Evolutionary conservation across 805 yeast species (phyloP).

Genomic region (Teunomyces pallodes): DNA sequence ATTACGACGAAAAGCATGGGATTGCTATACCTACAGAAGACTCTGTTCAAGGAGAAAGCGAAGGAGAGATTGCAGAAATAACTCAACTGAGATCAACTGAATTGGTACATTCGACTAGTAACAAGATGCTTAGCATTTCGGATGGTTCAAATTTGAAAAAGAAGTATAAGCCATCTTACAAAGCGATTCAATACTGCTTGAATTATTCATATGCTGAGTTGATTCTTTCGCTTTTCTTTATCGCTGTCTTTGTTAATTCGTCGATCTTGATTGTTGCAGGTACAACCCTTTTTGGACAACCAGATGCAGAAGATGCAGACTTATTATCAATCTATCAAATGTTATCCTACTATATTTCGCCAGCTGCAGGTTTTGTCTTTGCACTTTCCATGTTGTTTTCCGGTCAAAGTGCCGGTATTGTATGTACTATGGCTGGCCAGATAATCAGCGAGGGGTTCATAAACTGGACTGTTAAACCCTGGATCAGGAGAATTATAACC

Average conservation of each 20-base stretch:
- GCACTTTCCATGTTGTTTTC: slow-evolving; percentile 46
- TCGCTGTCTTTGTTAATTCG: slow-evolving; percentile 45
- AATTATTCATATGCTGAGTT: slow-evolving; percentile 40
- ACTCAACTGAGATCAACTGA: background rate
- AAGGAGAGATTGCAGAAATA: background rate
- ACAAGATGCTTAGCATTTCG: slow-evolving; percentile 21
- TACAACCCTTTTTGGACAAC: slow-evolving; percentile 37
- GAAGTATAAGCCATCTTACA: slow-evolving; percentile 40
- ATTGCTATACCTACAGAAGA: slow-evolving; percentile 1
- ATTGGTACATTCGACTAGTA: slow-evolving; percentile 13
- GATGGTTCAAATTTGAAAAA: slow-evolving; percentile 28
- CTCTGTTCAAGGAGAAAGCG: background rate
- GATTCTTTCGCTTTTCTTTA: slow-evolving; percentile 37
- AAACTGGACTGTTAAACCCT: slow-evolving; percentile 43
- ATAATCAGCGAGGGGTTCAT: slow-evolving; percentile 46
- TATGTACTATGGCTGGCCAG: slow-evolving; percentile 50
- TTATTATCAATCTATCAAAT: slow-evolving; percentile 43
- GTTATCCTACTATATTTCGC: slow-evolving; percentile 42
- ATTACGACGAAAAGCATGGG: slow-evolving; percentile 37
- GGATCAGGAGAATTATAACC: slow-evolving; percentile 43
- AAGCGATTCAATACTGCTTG: slow-evolving; percentile 42
- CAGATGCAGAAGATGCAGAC: slow-evolving; percentile 47
- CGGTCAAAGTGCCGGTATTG: slow-evolving; percentile 48
- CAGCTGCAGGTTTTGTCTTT: slow-evolving; percentile 44
- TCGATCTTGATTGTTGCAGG: slow-evolving; percentile 48